A percentile compares a stretch with the other conserved stretches of the same genome.
Evolutionary conservation across 2,329 filamentous ascomycete species (phyloP).

Genomic region (Ophiocordyceps robertsii): DNA sequence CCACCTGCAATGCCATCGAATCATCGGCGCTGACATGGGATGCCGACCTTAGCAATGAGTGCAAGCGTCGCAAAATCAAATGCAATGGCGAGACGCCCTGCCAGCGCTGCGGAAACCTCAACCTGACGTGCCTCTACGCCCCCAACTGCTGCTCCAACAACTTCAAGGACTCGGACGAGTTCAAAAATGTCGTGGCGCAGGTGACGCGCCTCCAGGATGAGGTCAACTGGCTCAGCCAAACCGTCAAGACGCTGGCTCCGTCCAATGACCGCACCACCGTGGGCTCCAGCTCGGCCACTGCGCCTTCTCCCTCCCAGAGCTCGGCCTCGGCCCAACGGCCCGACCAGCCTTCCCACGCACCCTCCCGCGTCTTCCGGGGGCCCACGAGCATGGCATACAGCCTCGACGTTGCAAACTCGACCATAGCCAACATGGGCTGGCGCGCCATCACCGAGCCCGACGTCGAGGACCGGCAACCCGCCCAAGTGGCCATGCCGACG

Average conservation of each 20-base stretch:
- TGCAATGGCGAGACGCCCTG: slow-evolving; percentile 60
- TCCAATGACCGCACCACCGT: slow-evolving; percentile 17
- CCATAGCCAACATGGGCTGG: slow-evolving; percentile 82
- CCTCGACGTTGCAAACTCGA: slow-evolving; percentile 75
- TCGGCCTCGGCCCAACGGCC: slow-evolving; percentile 23
- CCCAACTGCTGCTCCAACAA: slow-evolving; percentile 58
- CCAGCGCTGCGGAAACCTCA: slow-evolving; percentile 54
- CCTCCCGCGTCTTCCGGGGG: slow-evolving; percentile 59
- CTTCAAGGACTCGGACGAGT: slow-evolving; percentile 89
- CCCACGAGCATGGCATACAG: slow-evolving; percentile 79
- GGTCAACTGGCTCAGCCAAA: slow-evolving; percentile 63
- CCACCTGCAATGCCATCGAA: background rate
- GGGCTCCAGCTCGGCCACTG: background rate
- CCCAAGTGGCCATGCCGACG: slow-evolving; percentile 7
- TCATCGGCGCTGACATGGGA: background rate
- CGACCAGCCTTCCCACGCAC: slow-evolving; percentile 31
- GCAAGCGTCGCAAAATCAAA: slow-evolving; percentile 63
- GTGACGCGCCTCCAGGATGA: slow-evolving; percentile 69
- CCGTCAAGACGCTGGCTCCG: slow-evolving; percentile 41
- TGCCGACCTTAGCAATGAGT: slow-evolving; percentile 45
- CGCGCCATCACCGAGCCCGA: slow-evolving; percentile 45
- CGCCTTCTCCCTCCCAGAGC: slow-evolving; percentile 18
- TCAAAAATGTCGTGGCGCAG: slow-evolving; percentile 65
- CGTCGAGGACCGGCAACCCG: slow-evolving; percentile 35
- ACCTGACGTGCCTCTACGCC: slow-evolving; percentile 51